These are phyloP conservation scores for Neurospora sp. DNA, from an alignment of 2,329 filamentous ascomycete species.

Conservation along the genomic window DNA sequence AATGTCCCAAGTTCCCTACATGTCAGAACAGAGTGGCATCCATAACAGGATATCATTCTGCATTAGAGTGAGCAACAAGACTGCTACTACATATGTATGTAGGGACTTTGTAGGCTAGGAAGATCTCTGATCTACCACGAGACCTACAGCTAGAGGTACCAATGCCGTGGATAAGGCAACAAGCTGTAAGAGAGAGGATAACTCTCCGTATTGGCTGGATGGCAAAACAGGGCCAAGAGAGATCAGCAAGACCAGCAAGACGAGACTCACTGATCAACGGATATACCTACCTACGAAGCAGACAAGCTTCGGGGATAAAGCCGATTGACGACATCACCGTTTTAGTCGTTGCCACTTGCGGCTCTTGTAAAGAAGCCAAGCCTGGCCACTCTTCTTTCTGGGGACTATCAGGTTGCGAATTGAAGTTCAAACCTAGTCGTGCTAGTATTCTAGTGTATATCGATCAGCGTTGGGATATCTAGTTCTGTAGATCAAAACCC, in stretches of 20 bases:
- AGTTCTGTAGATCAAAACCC: neutral
- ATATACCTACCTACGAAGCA: neutral
- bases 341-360: neutral
- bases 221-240: neutral
- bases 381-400: neutral
- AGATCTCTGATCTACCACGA: no score
- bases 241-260: neutral
- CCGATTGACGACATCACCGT: neutral
- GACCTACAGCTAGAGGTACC: neutral
- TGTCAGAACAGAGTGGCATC: neutral
- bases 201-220: neutral
- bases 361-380: neutral
- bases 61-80: neutral
- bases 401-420: neutral
- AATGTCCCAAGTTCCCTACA: neutral
- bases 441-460: neutral
- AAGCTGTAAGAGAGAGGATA: neutral
- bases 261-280: neutral
- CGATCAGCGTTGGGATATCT: neutral
- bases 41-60: neutral
- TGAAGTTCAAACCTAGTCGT: neutral
- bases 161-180: neutral
- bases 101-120: neutral
- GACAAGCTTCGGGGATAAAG: neutral
- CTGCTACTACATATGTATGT: neutral